Percentiles rank a stretch among this genome's conserved stretches.
phyloP scores from a whole-genome alignment of 768 basidiomycete genomes.

The Hebeloma cylindrosporum region DNA sequence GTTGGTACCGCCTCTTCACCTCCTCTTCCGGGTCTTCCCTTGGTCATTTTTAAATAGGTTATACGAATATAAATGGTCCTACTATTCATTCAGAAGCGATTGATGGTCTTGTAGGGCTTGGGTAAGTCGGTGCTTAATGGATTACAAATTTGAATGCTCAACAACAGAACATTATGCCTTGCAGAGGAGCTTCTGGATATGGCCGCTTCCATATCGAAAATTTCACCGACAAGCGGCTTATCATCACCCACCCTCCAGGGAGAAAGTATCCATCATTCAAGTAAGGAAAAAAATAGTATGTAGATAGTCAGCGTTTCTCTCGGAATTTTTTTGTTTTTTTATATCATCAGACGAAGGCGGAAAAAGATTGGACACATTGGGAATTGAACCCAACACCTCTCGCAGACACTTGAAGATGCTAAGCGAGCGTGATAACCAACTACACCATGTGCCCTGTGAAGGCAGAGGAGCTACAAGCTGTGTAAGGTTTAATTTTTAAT shows the following conservation, averaged over 20 bases:
- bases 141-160: background rate
- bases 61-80: conserved; percentile 54
- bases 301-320: background rate
- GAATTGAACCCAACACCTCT: conserved; percentile 25
- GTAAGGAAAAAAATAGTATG: conserved; percentile 3
- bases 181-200: conserved; percentile 48
- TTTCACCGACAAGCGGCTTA: conserved; percentile 47
- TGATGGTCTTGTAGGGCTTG: conserved; percentile 41
- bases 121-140: conserved; percentile 34
- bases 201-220: conserved; percentile 52
- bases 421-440: conserved; percentile 24
- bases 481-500: no score
- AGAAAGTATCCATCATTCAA: conserved; percentile 21
- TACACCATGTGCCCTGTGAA: conserved; percentile 20
- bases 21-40: no score
- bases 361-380: conserved; percentile 20
- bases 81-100: conserved; percentile 46
- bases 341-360: background rate
- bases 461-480: no score
- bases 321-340: background rate
- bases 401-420: conserved; percentile 10
- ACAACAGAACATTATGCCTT: background rate
- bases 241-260: conserved; percentile 41
- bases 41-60: conserved; percentile 33
- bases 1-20: conserved; percentile 34